Conservation (phyloP, 2,329 filamentous ascomycete genomes). For the Xylariales sp. region DNA sequence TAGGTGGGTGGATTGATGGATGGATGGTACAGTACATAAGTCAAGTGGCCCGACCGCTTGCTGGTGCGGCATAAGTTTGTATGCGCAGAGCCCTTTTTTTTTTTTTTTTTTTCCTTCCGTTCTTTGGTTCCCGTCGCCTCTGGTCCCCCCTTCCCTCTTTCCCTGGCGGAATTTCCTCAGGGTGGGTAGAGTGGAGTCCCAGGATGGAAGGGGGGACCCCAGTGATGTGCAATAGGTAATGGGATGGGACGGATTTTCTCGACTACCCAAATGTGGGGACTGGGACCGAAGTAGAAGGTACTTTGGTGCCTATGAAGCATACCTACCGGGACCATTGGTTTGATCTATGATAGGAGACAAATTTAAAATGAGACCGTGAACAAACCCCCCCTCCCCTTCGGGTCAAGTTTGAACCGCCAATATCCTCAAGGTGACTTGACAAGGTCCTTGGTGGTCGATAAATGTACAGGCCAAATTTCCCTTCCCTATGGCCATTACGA, state of each 20-base stretch:
- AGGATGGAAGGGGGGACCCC: neutral
- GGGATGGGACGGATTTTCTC: neutral
- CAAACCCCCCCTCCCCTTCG: neutral
- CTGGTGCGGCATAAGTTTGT: neutral
- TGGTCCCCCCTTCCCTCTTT: neutral
- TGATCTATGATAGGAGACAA: slow-evolving; percentile 1
- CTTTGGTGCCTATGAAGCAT: neutral
- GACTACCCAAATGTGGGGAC: neutral
- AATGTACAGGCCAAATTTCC: neutral
- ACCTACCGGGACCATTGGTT: neutral
- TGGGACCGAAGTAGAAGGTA: slow-evolving; percentile 7
- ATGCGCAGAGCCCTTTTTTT: neutral
- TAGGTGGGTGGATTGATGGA: neutral
- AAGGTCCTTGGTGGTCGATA: neutral
- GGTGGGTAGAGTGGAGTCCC: slow-evolving; percentile 3
- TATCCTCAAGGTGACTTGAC: neutral
- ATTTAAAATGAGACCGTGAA: slow-evolving; percentile 2
- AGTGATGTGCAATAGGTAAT: too few species aligned
- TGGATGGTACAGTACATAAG: neutral
- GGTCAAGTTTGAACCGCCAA: slow-evolving; percentile 1
- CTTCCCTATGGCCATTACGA: too few species aligned
- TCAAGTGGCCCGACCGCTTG: neutral
- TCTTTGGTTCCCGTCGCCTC: too few species aligned
- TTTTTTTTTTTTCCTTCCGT: slow-evolving; percentile 1
- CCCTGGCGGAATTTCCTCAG: neutral